Base-by-base conservation (phyloP, 2,329 filamentous ascomycete species). In the Alternaria metachromatica region DNA sequence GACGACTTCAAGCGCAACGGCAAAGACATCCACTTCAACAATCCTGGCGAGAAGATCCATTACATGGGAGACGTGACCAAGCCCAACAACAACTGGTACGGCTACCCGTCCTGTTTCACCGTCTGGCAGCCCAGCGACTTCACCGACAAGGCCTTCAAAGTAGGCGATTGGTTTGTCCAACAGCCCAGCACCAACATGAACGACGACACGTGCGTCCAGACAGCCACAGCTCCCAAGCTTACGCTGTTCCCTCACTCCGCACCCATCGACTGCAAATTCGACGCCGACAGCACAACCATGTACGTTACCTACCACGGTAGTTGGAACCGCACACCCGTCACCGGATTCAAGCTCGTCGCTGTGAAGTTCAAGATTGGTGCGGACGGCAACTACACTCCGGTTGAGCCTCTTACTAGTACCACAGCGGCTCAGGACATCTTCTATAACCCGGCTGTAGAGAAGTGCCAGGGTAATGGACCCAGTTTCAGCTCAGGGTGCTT, bases 21-120 rank as follows among this genome's bases (percentile, higher is more conserved):
- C 11, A 75, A 82, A n/a, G 88, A 92, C 66, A 83, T 92, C 30
- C 88, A 91, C 73, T 76, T 86, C 55, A 83, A 91, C 72, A 93
- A 93, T 73, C 91, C 90, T 0, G 90, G 84, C 26, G 91, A 93
- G 76, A 89, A 93, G 79, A 81, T 93, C 71, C 92, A 93, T 78
- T 92, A 87, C 76, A 87, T 90, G 66, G 90, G 90, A 6, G 83
- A 84, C 50, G 83, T 84, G 1, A 61, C 70, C 15, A 73, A 69
- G 55, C 71, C 74, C 41, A 80, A 85, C 76, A 81, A 81, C 60
- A 74, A 78, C 13, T 91, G 92, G 79, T 90, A 89, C 73, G 91
- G 90, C 15, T 93, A 92, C 72, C 91, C 91, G 2, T 79, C 84
- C 58, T 93, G 91, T 80, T 90, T 90, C 71, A 83, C 89, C 0